Base-by-base conservation (phyloP, 805 yeast genomes). In the Debaryomyces prosopidis region DNA sequence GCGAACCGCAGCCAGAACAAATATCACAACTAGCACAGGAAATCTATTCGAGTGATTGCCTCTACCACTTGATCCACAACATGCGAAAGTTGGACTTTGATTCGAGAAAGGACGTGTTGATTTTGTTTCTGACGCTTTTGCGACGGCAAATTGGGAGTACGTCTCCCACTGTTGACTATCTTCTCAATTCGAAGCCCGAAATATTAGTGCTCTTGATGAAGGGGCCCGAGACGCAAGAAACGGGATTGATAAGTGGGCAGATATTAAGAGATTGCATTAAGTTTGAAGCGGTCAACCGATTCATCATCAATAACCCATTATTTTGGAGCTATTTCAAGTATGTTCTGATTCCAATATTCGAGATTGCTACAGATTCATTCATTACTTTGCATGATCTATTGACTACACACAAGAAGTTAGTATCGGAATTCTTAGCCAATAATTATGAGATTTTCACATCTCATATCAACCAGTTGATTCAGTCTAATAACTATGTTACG, bases 351-450 rank as follows among this genome's bases (percentile, higher is more conserved):
- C 85, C 84, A 4, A 82, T 86, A 23, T 94, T 94, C 69, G 98
- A 94, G 66, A 81, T 87, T 17, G 89, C 96, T 46, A 88, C 97
- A 0, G 97, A 90, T 60, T 81, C 96, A 1, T 87, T 92, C 65
- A 82, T 85, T 43, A 88, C 96, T 1, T 68, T 87, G 55, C 79
- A 73, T 53, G 92, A 84, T 49, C 68, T 87, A 31, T 71, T 94
- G 39, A 82, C 90, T 0, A 58, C 70, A 3, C 96, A 89, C 68
- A 84, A 85, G 50, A 78, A 77, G 51, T 62, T 84, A 20, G 89
- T 87, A 0, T 70, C 86, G 4, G 89, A 82, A 43, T 92, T 92
- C 66, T 77, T 92, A 53, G 71, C 71, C 23, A 59, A 54, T 11
- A 81, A 89, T 59, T 71, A 81, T 43, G 80, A 74, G 3, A 61